Conservation (phyloP, 78 protist genomes). For the Anaeramoeba ignava region DNA sequence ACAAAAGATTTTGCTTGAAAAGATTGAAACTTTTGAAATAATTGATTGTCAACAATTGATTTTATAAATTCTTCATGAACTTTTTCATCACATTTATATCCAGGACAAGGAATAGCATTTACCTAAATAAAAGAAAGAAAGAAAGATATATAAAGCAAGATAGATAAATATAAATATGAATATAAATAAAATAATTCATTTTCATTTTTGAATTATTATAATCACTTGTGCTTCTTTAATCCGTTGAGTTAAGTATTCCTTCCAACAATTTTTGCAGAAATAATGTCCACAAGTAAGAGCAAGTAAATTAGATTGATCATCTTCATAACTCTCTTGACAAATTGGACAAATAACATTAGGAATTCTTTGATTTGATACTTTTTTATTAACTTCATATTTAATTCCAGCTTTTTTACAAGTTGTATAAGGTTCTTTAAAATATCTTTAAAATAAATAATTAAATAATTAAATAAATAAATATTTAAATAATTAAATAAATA, state of each 20-base stretch:
- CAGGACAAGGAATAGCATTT: conserved; percentile 4
- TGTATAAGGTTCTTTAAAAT: not conserved
- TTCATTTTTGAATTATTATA: too few relatives aligned
- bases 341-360: not conserved
- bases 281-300: conserved; percentile 8
- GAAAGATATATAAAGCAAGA: not conserved
- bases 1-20: not conserved
- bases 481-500: too few relatives aligned
- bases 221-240: not conserved
- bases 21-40: not conserved
- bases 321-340: not conserved
- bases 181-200: too few relatives aligned
- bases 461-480: too few relatives aligned
- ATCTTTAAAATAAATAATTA: too few relatives aligned
- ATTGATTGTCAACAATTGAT: not conserved
- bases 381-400: not conserved
- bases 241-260: not conserved
- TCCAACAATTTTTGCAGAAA: conserved; percentile 10
- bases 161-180: not conserved
- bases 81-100: not conserved
- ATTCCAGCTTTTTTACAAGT: not conserved
- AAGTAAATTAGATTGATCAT: not conserved
- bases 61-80: not conserved
- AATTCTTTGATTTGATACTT: not conserved
- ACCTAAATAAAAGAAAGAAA: not conserved